Percentiles rank a stretch among this genome's conserved stretches.
Conservation (phyloP, 2,329 filamentous ascomycete species). For the Pseudocercospora pini-densiflorae region DNA sequence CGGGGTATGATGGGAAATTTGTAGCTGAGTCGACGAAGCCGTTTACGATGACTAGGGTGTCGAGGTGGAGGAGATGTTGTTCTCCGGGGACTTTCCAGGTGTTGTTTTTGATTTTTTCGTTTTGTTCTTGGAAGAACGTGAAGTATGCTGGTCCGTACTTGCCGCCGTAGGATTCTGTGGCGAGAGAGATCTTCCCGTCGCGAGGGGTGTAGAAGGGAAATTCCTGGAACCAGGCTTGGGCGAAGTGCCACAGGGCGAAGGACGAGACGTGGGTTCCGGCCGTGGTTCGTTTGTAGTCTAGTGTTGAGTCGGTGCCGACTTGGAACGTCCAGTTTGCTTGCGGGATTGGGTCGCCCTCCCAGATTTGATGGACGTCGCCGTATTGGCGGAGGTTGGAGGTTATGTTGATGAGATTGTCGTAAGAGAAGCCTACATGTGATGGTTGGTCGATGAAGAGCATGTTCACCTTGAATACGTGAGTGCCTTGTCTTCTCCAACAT, state of each 20-base stretch:
- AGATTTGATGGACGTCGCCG: slow-evolving; percentile 22
- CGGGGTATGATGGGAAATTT: slow-evolving; percentile 49
- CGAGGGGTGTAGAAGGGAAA: slow-evolving; percentile 39
- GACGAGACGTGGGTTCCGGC: slow-evolving; percentile 59
- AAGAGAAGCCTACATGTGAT: slow-evolving; percentile 61
- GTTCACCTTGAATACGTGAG: slow-evolving; percentile 47
- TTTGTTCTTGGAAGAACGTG: slow-evolving; percentile 61
- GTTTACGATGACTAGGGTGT: slow-evolving; percentile 21
- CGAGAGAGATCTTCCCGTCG: slow-evolving; percentile 6
- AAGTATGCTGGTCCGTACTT: slow-evolving; percentile 69
- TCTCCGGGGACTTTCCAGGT: slow-evolving; percentile 53
- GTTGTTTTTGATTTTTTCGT: slow-evolving; percentile 54
- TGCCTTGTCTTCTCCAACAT: too few species aligned
- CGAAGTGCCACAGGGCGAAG: slow-evolving; percentile 63
- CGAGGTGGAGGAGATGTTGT: slow-evolving; percentile 49
- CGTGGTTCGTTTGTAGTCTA: slow-evolving; percentile 49
- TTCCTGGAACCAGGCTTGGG: slow-evolving; percentile 65
- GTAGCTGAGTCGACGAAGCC: slow-evolving; percentile 14
- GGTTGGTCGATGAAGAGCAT: slow-evolving; percentile 70
- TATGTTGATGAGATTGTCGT: slow-evolving; percentile 46
- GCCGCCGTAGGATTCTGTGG: slow-evolving; percentile 45
- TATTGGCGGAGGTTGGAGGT: slow-evolving; percentile 38
- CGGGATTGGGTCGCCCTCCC: slow-evolving; percentile 36
- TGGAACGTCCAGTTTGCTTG: slow-evolving; percentile 58
- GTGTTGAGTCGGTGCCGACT: slow-evolving; percentile 57